Conservation (phyloP, 768 basidiomycete genomes). For the Pisolithus microcarpus region DNA sequence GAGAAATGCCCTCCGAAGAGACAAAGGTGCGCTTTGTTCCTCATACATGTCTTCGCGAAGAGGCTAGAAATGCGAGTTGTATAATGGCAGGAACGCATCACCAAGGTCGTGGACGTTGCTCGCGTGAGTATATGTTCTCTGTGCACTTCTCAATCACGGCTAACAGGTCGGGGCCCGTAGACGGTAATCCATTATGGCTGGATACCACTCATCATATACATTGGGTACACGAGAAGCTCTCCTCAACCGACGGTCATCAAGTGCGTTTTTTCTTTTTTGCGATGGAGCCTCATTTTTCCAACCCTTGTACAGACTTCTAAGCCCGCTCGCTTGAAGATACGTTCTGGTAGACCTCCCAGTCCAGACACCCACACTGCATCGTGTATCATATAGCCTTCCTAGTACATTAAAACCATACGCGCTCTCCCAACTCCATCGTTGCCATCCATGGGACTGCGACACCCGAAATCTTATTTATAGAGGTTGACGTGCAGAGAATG, state of each 20-base stretch:
- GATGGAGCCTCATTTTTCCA: not conserved
- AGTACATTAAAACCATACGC: conserved; percentile 2
- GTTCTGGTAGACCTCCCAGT: not conserved
- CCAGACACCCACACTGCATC: conserved; percentile 10
- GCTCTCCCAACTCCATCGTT: not conserved
- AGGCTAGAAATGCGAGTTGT: not conserved
- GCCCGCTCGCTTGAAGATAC: conserved; percentile 70
- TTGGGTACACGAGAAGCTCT: conserved; percentile 88
- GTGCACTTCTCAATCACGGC: not conserved
- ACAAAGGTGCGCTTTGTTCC: conserved; percentile 54
- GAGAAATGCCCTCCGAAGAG: conserved; percentile 80
- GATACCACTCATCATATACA: conserved; percentile 95
- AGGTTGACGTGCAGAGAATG: not conserved
- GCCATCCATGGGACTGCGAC: not conserved
- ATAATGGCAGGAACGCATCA: conserved; percentile 63
- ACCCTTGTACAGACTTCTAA: conserved; percentile 65
- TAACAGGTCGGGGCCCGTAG: conserved; percentile 32
- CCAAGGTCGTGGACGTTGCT: conserved; percentile 71
- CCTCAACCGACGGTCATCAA: conserved; percentile 95
- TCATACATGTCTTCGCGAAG: not conserved
- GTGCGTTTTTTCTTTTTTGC: conserved; percentile 41
- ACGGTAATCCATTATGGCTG: conserved; percentile 90
- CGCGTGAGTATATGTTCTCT: conserved; percentile 47
- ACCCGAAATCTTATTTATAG: not conserved
- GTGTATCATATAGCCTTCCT: conserved; percentile 15